Conservation (phyloP, 306 rosid genomes). For the Argentina anserina region DNA sequence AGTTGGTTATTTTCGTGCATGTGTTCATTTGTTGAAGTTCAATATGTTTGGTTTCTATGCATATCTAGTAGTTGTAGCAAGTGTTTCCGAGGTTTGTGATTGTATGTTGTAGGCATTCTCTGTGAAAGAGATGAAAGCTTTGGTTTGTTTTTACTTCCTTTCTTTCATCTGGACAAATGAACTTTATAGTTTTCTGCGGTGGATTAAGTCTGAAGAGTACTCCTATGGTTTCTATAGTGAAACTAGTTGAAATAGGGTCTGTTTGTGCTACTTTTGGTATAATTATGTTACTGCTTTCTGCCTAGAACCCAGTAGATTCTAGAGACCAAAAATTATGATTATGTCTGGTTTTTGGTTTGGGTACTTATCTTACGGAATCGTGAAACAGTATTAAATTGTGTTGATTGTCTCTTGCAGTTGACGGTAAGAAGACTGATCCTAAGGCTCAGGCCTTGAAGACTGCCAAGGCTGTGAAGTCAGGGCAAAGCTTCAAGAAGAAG, state of each 20-base stretch:
- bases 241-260: neutral
- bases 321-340: neutral
- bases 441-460: constrained; percentile 86
- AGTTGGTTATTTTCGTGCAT: neutral
- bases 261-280: too few species aligned
- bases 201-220: too few species aligned
- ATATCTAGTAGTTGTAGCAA: too few species aligned
- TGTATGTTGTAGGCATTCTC: too few species aligned
- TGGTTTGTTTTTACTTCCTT: too few species aligned
- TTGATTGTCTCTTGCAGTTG: constrained; percentile 39
- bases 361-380: too few species aligned
- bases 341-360: neutral
- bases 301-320: neutral
- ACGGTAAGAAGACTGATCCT: constrained; percentile 66
- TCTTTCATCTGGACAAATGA: too few species aligned
- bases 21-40: neutral
- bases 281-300: neutral
- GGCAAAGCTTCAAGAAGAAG: constrained; percentile 67
- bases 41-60: neutral
- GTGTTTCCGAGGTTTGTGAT: too few species aligned
- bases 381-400: too few species aligned
- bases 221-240: too few species aligned
- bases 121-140: too few species aligned
- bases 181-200: too few species aligned
- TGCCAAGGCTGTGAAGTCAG: constrained; percentile 87